Evolutionary conservation across 306 rosid species (phyloP).

Genomic region (Lagenaria siceraria): DNA sequence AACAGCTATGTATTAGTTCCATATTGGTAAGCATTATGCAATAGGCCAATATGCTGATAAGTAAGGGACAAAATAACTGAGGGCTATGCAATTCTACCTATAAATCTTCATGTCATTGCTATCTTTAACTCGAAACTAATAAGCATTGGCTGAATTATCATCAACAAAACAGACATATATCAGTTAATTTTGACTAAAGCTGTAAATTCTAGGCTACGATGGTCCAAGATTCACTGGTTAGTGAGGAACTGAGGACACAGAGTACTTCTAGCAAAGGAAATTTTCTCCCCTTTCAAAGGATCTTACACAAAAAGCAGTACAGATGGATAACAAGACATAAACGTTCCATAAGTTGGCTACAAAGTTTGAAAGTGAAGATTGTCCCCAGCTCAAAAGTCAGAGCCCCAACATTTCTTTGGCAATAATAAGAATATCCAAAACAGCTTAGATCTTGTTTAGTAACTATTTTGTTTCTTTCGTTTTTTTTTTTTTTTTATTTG

Average conservation of each 20-base stretch:
- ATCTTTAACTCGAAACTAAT: neutral
- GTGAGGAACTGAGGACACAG: neutral
- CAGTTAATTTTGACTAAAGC: neutral
- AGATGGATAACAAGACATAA: neutral
- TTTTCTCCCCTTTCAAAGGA: neutral
- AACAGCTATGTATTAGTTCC: no score
- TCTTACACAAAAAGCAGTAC: neutral
- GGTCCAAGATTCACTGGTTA: neutral
- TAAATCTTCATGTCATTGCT: neutral
- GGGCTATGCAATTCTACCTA: neutral
- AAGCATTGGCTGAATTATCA: neutral
- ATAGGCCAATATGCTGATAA: neutral
- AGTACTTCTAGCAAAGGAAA: neutral
- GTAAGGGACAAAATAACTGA: neutral
- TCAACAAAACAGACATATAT: neutral
- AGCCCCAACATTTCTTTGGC: neutral
- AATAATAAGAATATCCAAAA: neutral
- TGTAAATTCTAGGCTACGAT: neutral
- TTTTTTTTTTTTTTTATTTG: no score
- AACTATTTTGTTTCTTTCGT: no score
- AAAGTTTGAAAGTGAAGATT: neutral
- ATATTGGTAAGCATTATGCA: neutral
- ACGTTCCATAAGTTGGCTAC: neutral
- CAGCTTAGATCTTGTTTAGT: neutral
- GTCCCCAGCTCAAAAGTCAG: neutral